Evolutionary conservation across 371 early-diverging fungal species (phyloP), one percentile per base, ranked within the genome.

Genomic region (Modicella reniformis): DNA sequence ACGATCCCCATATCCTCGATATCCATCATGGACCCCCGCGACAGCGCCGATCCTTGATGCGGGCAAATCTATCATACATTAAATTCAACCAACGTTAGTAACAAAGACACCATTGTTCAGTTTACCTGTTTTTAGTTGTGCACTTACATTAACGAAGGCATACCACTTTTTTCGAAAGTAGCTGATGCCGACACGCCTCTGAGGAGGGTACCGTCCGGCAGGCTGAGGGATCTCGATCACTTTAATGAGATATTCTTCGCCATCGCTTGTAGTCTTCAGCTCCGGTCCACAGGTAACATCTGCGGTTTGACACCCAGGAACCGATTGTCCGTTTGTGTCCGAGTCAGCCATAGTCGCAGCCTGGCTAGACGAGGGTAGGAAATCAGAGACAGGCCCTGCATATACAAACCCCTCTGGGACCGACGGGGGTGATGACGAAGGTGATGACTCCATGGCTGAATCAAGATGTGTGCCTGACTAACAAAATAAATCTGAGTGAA

Each of bases 1-100:
- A 77, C 70, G 34, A 77, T 77, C 7, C 79, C 79, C 79, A 77
- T 77, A 21, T 77, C 79, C 41, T 77, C 79, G 47, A 77, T 77
- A 44, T 77, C 79, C 9, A 69, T 65, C 79, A 77, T 77, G 1
- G 72, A 33, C 0, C 79, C 79, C 5, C 70, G 62, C 0, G 72
- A 60, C 21, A 77, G 32, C 1, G 79, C 79, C 2, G 79, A 77
- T 32, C 79, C 79, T 56, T 77, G 79, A 32, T 77, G 79, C 30
- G 79, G 79, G 29, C 79, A 77, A 53, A 77, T 72, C 79, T 77
- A 23, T 13, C 17, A 37, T 21, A 28, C 10, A 59, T 40, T 40
- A 61, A 32, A 61, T 9, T 44, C 44, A n/a, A 19, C 10, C 6
- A 47, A 52, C 10, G 17, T 37, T 8, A 47, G 0, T 40, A 49